Evolutionary conservation across 2,329 filamentous ascomycete genomes (phyloP).

Genomic region (Ceratocystis albifundus): DNA sequence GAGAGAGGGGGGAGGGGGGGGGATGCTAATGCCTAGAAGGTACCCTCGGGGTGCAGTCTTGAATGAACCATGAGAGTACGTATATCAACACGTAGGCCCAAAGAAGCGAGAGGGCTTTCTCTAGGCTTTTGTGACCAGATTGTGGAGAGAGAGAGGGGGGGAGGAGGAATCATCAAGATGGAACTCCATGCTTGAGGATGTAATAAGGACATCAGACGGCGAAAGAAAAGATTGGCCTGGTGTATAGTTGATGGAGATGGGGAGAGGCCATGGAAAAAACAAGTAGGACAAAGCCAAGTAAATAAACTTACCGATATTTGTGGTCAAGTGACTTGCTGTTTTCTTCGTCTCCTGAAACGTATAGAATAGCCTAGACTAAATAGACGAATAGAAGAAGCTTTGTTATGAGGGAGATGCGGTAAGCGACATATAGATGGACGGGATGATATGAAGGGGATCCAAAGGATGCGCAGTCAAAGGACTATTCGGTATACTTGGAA

Average conservation of each 20-base stretch:
- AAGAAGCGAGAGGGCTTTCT: neutral
- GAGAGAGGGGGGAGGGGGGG: neutral
- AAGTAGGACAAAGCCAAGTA: neutral
- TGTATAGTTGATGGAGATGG: neutral
- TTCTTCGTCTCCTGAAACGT: neutral
- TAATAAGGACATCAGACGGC: neutral
- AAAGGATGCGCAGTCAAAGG: neutral
- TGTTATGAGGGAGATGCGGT: neutral
- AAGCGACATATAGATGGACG: neutral
- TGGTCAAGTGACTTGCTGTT: constrained; percentile 1
- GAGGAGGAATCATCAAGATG: neutral
- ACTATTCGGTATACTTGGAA: neutral
- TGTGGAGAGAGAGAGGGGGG: neutral
- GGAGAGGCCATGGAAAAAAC: neutral
- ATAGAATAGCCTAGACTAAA: neutral
- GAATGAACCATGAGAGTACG: neutral
- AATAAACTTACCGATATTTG: neutral
- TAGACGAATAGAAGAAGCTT: neutral
- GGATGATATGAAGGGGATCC: neutral
- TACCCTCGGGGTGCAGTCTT: neutral
- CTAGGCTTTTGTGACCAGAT: neutral
- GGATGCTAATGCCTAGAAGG: neutral
- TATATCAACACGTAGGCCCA: neutral
- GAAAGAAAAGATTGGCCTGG: neutral
- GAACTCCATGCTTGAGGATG: neutral